phyloP scores from a whole-genome alignment of 176 grass and related monocot genomes.

The Melocanna baccifera region DNA sequence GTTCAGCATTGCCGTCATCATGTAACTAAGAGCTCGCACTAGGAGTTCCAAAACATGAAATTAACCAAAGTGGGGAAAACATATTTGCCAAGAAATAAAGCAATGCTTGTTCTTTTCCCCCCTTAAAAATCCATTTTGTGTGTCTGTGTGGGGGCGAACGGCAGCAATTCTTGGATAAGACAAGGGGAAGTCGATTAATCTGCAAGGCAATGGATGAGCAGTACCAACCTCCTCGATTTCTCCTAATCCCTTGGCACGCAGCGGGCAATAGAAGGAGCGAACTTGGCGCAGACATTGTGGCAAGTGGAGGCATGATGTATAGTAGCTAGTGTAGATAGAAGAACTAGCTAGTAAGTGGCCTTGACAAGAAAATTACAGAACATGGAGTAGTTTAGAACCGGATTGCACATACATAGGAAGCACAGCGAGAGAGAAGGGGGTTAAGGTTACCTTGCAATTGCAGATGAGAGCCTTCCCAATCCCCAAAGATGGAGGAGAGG shows the following conservation, averaged over 20 bases:
- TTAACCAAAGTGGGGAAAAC: not conserved
- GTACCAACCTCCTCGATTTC: constrained; percentile 26
- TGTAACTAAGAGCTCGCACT: not conserved
- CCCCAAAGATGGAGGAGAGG: not conserved
- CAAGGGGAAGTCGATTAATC: not conserved
- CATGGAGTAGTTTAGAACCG: not conserved
- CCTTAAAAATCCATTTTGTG: too few relatives aligned
- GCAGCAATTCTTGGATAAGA: not conserved
- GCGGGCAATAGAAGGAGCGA: not conserved
- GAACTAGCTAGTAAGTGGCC: not conserved
- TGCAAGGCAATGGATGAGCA: not conserved
- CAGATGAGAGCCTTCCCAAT: not conserved
- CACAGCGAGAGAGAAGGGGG: not conserved
- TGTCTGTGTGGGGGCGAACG: not conserved
- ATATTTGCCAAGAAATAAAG: not conserved
- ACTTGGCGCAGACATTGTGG: constrained; percentile 12
- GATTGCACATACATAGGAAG: not conserved
- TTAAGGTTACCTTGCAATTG: not conserved
- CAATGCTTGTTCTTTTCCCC: not conserved
- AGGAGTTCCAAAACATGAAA: not conserved
- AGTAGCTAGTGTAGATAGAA: not conserved
- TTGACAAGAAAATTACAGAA: not conserved
- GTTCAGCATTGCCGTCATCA: not conserved
- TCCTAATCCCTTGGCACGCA: not conserved
- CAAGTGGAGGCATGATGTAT: constrained; percentile 1